These are phyloP conservation scores for Colletotrichum spinosum DNA, from an alignment of 2,329 filamentous ascomycete genomes.

Conservation along the genomic window DNA sequence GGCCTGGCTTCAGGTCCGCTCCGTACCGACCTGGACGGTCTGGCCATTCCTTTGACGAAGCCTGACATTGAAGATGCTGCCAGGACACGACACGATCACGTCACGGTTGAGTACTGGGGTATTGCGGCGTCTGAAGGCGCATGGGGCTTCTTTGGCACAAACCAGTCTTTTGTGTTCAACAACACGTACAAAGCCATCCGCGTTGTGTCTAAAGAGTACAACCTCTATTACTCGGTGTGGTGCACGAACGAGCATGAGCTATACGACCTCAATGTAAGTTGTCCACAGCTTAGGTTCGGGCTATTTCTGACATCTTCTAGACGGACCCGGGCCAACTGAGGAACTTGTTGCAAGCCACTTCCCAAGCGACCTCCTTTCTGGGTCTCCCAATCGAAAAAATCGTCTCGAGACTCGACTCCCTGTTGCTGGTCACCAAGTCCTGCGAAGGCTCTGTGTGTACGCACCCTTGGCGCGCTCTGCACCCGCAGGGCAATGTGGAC, in stretches of 20 bases:
- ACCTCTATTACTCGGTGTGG: slow-evolving; percentile 68
- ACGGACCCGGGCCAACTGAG: slow-evolving; percentile 61
- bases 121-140: slow-evolving; percentile 43
- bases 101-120: slow-evolving; percentile 65
- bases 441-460: slow-evolving; percentile 65
- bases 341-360: slow-evolving; percentile 42
- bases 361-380: slow-evolving; percentile 41
- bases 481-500: slow-evolving; percentile 63
- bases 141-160: slow-evolving; percentile 39
- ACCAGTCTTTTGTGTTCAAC: slow-evolving; percentile 39
- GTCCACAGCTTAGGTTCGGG: not conserved
- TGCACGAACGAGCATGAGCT: slow-evolving; percentile 62
- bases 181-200: slow-evolving; percentile 69
- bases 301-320: slow-evolving; percentile 42
- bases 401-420: slow-evolving; percentile 65
- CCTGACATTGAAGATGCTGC: slow-evolving; percentile 37
- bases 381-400: slow-evolving; percentile 53
- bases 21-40: slow-evolving; percentile 62
- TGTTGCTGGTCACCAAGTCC: slow-evolving; percentile 70
- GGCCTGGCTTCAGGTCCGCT: slow-evolving; percentile 46
- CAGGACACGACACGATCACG: slow-evolving; percentile 57
- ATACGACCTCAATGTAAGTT: slow-evolving; percentile 62
- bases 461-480: slow-evolving; percentile 66
- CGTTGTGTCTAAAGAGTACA: slow-evolving; percentile 59
- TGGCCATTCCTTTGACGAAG: slow-evolving; percentile 53